Base-by-base conservation (phyloP, 768 basidiomycete species). In the Glaciozyma martinii region DNA sequence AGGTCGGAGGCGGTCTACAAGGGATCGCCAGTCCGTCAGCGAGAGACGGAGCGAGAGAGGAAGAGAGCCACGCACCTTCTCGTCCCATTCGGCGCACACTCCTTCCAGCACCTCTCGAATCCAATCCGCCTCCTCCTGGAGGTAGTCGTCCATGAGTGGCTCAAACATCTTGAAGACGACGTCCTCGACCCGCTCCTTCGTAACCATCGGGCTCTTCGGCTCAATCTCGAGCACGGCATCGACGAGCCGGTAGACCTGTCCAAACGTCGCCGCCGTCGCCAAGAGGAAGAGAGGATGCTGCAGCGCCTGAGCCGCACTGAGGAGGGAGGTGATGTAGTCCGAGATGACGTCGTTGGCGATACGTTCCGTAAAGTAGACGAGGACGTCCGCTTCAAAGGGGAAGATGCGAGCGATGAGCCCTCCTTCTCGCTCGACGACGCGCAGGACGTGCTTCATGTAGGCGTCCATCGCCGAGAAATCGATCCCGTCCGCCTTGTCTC, bases 131-230 rank as follows among this genome's bases (percentile, higher is more conserved):
- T 99, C 94, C 74, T 97, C 91, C 65, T 91, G 88, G 3, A 98
- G 85, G 72, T 98, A 98, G 73, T 97, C 93, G 74, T 95, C 93
- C 90, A 98, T 95, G 75, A 93, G 88, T 15, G 82, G 80, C 76
- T 98, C 93, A 71, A 97, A 98, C 90, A 97, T 95, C 54, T 82
- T 83, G 75, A 73, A 94, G 87, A 94, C 80, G 50, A 93, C 83
- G 75, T 94, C 89, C 74, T 95, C 90, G 0, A 86, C 85, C 46
- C 81, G 79, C 12, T 81, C 80, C 58, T 77, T 76, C 16, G 80
- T 76, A 6, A 88, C 77, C 21, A 76, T 40, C 21, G 78, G 70
- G 59, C 79, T 79, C 27, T 69, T 66, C 29, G 80, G 76, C 56
- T 80, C 83, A 37, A 87, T 83, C 29, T 82, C 78, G 62, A 88